Percentiles rank a stretch among this genome's conserved stretches.
These are phyloP conservation scores for Aphanomyces cochlioides DNA, from an alignment of 352 stramenopile genomes.

Conservation along the genomic window DNA sequence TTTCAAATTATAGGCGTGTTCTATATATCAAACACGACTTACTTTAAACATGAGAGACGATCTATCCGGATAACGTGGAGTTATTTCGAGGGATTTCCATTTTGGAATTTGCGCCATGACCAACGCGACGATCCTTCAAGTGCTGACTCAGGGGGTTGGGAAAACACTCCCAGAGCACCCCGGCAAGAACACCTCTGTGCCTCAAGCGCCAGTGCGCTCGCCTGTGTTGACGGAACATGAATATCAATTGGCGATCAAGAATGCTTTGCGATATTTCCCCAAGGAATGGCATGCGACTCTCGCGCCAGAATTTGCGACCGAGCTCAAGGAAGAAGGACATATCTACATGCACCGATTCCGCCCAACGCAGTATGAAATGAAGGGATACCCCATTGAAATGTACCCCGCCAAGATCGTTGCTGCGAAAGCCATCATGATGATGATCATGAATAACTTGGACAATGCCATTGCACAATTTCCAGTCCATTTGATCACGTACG, in stretches of 20 bases:
- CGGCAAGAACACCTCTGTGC: slow-evolving; percentile 46
- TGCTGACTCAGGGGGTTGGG: slow-evolving; percentile 50
- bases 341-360: slow-evolving; percentile 90
- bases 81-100: not conserved
- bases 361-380: slow-evolving; percentile 84
- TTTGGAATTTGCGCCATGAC: slow-evolving; percentile 31
- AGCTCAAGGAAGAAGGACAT: slow-evolving; percentile 83
- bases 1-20: no score
- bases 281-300: slow-evolving; percentile 57
- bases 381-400: slow-evolving; percentile 72
- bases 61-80: no score
- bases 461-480: slow-evolving; percentile 83
- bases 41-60: no score
- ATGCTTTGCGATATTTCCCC: slow-evolving; percentile 86
- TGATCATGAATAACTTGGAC: slow-evolving; percentile 92
- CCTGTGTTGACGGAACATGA: slow-evolving; percentile 56
- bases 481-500: slow-evolving; percentile 85
- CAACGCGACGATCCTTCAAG: slow-evolving; percentile 31
- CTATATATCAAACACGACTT: no score
- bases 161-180: slow-evolving; percentile 49
- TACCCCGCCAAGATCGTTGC: slow-evolving; percentile 74
- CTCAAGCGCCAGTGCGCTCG: slow-evolving; percentile 52
- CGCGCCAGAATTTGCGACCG: slow-evolving; percentile 78
- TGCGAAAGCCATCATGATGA: slow-evolving; percentile 81
- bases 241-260: slow-evolving; percentile 75